Percentiles rank a stretch among this genome's conserved stretches.
Evolutionary conservation across 805 yeast genomes (phyloP).

Genomic region (Cyberlindnera mycetangii): DNA sequence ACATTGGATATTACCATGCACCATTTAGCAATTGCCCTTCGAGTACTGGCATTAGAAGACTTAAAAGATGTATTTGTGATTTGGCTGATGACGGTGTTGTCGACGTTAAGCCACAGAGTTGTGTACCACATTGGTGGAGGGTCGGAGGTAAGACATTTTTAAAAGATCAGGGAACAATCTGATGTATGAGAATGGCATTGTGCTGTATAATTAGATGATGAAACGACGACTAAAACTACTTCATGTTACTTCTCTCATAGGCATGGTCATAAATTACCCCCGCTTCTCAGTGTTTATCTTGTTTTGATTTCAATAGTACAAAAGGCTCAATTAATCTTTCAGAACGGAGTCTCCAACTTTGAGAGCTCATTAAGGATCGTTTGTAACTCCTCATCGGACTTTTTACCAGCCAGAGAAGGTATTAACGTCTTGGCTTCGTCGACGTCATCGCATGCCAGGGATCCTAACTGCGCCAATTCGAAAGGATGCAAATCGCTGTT

Average conservation of each 20-base stretch:
- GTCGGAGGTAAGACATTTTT: slow-evolving; percentile 60
- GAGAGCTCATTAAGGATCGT: slow-evolving; percentile 84
- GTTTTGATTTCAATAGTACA: slow-evolving; percentile 3
- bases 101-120: slow-evolving; percentile 49
- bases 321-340: background rate
- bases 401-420: slow-evolving; percentile 81
- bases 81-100: slow-evolving; percentile 41
- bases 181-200: background rate
- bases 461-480: slow-evolving; percentile 86
- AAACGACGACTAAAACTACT: background rate
- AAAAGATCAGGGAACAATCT: slow-evolving; percentile 33
- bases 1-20: slow-evolving; percentile 73
- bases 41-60: slow-evolving; percentile 43
- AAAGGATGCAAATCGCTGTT: slow-evolving; percentile 85
- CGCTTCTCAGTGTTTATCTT: background rate
- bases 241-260: background rate
- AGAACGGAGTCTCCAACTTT: slow-evolving; percentile 49
- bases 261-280: background rate
- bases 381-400: slow-evolving; percentile 83
- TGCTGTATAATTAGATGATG: slow-evolving; percentile 3
- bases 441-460: slow-evolving; percentile 91
- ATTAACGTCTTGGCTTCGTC: slow-evolving; percentile 95
- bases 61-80: slow-evolving; percentile 63
- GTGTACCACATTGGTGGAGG: slow-evolving; percentile 77
- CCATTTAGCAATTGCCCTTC: slow-evolving; percentile 68